A percentile compares a stretch with the other conserved stretches of the same genome.
These are phyloP conservation scores for Pseudoturritis turrita DNA, from an alignment of 345 rosid genomes.

Conservation along the genomic window DNA sequence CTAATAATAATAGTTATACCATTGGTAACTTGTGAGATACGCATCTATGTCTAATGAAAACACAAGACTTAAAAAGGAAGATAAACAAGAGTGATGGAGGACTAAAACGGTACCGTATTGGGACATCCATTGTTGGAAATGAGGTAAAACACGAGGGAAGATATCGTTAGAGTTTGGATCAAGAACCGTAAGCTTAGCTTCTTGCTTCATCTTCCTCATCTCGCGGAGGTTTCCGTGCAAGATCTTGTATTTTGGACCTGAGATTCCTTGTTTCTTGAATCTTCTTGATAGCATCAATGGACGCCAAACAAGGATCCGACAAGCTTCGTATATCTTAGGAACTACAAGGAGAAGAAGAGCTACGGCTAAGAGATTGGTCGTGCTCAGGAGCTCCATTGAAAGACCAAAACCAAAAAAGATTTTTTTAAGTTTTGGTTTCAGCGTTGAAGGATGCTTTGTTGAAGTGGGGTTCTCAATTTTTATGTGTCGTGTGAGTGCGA, in stretches of 20 bases:
- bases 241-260: constrained; percentile 24
- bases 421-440: neutral
- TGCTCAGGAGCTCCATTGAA: constrained; percentile 23
- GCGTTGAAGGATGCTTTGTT: neutral
- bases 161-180: constrained; percentile 18
- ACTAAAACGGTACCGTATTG: constrained; percentile 21
- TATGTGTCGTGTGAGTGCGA: neutral
- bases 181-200: constrained; percentile 21
- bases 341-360: constrained; percentile 7
- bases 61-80: neutral
- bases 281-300: constrained; percentile 18
- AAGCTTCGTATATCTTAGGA: constrained; percentile 15
- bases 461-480: neutral
- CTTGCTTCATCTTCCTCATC: constrained; percentile 14
- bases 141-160: constrained; percentile 22
- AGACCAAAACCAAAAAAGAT: neutral
- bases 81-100: neutral
- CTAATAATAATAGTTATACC: constrained; percentile 16
- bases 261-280: constrained; percentile 30
- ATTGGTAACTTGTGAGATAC: neutral
- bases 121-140: constrained; percentile 15
- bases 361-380: constrained; percentile 6
- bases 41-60: neutral
- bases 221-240: constrained; percentile 17
- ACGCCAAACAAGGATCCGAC: constrained; percentile 18